Conservation (phyloP, 768 basidiomycete species). For the Cantharellus cinnabarinus region DNA sequence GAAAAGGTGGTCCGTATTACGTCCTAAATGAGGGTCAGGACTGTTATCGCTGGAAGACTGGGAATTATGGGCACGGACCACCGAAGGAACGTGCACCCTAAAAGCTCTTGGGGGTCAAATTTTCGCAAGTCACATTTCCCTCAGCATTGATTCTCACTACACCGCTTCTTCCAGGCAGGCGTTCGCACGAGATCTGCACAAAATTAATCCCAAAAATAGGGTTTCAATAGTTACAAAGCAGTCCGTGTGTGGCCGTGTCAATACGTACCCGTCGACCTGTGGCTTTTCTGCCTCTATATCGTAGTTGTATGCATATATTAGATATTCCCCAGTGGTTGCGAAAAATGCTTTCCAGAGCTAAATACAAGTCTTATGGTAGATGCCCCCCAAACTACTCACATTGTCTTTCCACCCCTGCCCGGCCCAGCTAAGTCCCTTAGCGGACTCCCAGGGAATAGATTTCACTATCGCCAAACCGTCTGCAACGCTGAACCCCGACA, state of each 20-base stretch:
- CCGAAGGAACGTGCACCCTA: conserved; percentile 39
- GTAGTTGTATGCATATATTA: conserved; percentile 50
- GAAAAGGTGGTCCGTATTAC: conserved; percentile 39
- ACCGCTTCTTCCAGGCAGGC: background rate
- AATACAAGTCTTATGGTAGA: background rate
- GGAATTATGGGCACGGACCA: conserved; percentile 17
- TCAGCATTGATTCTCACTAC: background rate
- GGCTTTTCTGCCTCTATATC: conserved; percentile 28
- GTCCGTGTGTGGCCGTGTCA: conserved; percentile 26
- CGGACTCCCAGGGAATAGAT: conserved; percentile 22
- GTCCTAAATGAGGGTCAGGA: conserved; percentile 20
- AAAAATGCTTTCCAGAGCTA: conserved; percentile 23
- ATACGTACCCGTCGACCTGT: conserved; percentile 36
- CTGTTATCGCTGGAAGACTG: no score
- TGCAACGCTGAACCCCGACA: conserved; percentile 3
- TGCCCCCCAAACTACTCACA: conserved; percentile 20
- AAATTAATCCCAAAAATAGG: background rate
- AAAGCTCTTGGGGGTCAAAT: no score
- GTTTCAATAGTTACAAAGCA: conserved; percentile 19
- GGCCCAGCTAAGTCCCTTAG: conserved; percentile 47
- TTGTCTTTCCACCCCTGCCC: conserved; percentile 30
- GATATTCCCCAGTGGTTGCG: conserved; percentile 44
- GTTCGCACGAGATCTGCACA: background rate
- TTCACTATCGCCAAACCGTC: background rate
- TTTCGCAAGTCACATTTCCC: background rate